Conservation (phyloP, 768 basidiomycete species). For the Pulveroboletus sp. region DNA sequence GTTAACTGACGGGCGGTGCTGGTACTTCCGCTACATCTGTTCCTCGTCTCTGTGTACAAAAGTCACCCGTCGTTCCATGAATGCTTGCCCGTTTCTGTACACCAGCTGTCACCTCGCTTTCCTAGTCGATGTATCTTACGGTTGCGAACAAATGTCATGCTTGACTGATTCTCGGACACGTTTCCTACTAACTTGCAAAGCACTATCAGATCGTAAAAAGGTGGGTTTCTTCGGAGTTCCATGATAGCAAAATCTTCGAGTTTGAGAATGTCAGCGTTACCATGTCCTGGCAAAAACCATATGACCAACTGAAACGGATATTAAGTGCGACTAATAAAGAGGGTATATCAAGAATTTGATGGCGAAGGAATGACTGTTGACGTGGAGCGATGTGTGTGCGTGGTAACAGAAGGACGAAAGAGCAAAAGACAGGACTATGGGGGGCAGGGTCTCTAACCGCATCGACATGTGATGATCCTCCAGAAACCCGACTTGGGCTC, state of each 20-base stretch:
- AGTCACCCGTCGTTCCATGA: background rate
- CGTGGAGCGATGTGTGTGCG: slow-evolving; percentile 26
- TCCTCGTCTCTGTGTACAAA: background rate
- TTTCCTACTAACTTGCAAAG: slow-evolving; percentile 28
- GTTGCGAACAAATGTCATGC: slow-evolving; percentile 2
- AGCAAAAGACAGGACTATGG: slow-evolving; percentile 14
- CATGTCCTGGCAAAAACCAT: slow-evolving; percentile 29
- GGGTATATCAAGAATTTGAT: slow-evolving; percentile 38
- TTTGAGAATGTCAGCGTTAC: slow-evolving; percentile 27
- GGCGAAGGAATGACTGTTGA: slow-evolving; percentile 35
- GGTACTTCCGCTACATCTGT: too few relatives aligned
- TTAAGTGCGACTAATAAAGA: slow-evolving; percentile 33
- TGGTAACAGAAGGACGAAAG: slow-evolving; percentile 22
- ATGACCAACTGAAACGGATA: slow-evolving; percentile 35
- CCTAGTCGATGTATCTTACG: background rate
- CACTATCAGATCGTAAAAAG: slow-evolving; percentile 30
- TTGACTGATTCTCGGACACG: slow-evolving; percentile 14
- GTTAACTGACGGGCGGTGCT: background rate
- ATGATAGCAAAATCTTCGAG: slow-evolving; percentile 22
- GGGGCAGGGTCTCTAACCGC: slow-evolving; percentile 42
- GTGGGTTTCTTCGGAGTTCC: slow-evolving; percentile 18
- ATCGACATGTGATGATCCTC: slow-evolving; percentile 75
- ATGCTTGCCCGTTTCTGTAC: background rate
- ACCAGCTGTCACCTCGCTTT: background rate
- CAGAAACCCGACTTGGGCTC: slow-evolving; percentile 53